Evolutionary conservation across 2,329 filamentous ascomycete species (phyloP), one percentile per base, ranked within the genome.

Genomic region (Fusarium sp.): DNA sequence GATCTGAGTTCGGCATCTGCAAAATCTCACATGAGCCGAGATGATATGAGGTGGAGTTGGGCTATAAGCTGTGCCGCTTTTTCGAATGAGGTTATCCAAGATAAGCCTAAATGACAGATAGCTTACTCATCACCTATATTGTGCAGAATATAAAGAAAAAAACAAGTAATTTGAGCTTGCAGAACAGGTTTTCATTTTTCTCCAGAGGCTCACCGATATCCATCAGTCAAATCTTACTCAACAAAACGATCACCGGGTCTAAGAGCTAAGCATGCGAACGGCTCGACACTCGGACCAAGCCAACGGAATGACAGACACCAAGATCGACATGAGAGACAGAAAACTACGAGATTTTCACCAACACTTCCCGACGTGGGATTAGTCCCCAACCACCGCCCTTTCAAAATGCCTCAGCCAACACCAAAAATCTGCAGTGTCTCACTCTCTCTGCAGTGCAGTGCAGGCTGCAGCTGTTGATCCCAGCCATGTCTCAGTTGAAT

Each of bases 401-500:
- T 55, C 65, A 53, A 70, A 74, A 72, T 74, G 50, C 60, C 71
- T 71, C 71, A 74, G 58, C 48, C 36, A 51, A 18, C 31, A 36
- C 41, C 31, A 44, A 61, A 42, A 67, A 28, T 50, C 30, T 41
- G 44, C 45, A 53, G 24, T 39, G 35, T 59, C 57, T 28, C 31
- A 38, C 31, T 18, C 24, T 18, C 24, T 28, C 24, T 28, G 48
- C 30, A 39, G 56, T 6, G 42, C 24, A 15, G 42, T 24, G 16
- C 31, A 20, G 22, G 22, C 26, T 38, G 57, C 45, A 31, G 14
- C 30, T 28, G 50, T 54, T 54, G 33, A 35, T 13, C 50, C 47
- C 39, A 22, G 65, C 62, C 59, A 33, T 76, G 74, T 76, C 74
- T 76, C 74, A 76, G 74, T 76, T 76, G 72, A 65, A 51, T 58